phyloP scores from a whole-genome alignment of 495 filamentous ascomycete genomes.

The Penicillium paxilli region DNA sequence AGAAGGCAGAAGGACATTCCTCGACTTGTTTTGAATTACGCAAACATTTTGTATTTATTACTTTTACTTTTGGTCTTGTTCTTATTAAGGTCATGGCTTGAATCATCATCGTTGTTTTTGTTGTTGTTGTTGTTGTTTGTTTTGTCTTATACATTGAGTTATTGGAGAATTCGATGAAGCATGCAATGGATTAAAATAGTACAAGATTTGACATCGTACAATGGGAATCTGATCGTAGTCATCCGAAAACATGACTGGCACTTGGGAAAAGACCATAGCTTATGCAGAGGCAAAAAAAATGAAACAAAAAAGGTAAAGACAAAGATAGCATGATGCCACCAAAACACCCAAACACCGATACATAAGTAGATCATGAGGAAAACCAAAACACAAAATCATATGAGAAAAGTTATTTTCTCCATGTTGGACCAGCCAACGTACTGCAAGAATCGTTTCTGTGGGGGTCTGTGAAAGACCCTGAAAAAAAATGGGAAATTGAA shows the following conservation, averaged over 20 bases:
- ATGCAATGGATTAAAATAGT: constrained; percentile 5
- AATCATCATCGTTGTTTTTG: background rate
- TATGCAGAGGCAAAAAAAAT: background rate
- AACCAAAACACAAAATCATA: no score
- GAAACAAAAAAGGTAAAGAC: background rate
- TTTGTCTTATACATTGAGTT: background rate
- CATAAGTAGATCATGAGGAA: no score
- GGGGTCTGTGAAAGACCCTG: background rate
- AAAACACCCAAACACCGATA: no score
- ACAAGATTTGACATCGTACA: constrained; percentile 1
- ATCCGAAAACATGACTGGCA: background rate
- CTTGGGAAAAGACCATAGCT: background rate
- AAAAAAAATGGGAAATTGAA: no score
- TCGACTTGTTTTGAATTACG: no score
- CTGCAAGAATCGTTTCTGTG: background rate
- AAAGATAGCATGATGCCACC: no score
- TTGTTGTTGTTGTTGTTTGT: background rate
- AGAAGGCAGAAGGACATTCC: no score
- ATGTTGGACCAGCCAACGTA: background rate
- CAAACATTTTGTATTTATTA: no score
- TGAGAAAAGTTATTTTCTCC: no score
- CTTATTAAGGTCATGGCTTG: background rate
- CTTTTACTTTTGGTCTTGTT: background rate
- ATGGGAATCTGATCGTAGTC: constrained; percentile 10
- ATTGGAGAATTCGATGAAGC: constrained; percentile 2